Evolutionary conservation across 2,329 filamentous ascomycete species (phyloP).

Genomic region (Bipolaris oryzae): DNA sequence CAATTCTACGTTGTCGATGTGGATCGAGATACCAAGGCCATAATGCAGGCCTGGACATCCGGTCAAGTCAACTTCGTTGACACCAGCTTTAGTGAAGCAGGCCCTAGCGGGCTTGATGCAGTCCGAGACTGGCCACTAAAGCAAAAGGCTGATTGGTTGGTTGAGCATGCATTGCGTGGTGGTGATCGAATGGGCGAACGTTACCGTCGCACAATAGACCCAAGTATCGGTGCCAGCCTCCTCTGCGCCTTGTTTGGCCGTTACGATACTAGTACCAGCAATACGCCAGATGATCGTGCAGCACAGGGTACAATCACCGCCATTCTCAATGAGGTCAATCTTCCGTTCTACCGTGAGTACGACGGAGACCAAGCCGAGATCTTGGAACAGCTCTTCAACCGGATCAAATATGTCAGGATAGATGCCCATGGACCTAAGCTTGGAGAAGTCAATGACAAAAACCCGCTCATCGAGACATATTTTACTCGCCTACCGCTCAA

Average conservation of each 20-base stretch:
- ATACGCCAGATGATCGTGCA: constrained; percentile 58
- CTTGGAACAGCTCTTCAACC: constrained; percentile 88
- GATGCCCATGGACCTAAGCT: constrained; percentile 88
- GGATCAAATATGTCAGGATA: constrained; percentile 92
- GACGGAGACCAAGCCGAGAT: constrained; percentile 82
- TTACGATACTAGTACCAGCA: constrained; percentile 61
- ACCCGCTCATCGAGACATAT: constrained; percentile 89
- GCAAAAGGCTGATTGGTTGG: constrained; percentile 68
- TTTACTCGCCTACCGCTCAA: constrained; percentile 89
- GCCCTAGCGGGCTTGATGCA: constrained; percentile 58
- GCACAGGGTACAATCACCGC: constrained; percentile 61
- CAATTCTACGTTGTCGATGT: constrained; percentile 90
- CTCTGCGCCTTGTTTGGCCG: constrained; percentile 72
- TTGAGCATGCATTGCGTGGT: constrained; percentile 71
- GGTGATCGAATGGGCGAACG: constrained; percentile 79
- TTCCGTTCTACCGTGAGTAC: constrained; percentile 90
- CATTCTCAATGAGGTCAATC: constrained; percentile 82
- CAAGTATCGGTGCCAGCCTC: constrained; percentile 71
- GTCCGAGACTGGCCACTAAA: constrained; percentile 63
- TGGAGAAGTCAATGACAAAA: constrained; percentile 76
- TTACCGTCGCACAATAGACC: constrained; percentile 73
- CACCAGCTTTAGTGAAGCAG: constrained; percentile 56
- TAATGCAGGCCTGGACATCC: constrained; percentile 72
- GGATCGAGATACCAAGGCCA: constrained; percentile 70
- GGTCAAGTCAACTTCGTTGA: constrained; percentile 64